These are phyloP conservation scores for Venturia asperata DNA, from an alignment of 2,329 filamentous ascomycete species.

Conservation along the genomic window DNA sequence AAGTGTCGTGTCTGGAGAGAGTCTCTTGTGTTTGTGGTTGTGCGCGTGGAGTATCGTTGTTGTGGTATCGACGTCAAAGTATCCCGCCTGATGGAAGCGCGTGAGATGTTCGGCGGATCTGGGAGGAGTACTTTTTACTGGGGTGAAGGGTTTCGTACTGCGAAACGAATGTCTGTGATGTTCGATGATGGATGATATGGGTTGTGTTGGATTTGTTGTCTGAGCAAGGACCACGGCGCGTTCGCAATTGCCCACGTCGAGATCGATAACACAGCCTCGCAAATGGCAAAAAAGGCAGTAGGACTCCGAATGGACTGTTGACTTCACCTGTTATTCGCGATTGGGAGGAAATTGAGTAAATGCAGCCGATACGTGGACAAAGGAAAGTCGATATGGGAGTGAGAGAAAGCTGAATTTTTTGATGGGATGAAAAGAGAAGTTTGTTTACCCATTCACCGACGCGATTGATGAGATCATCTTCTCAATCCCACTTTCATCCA, in stretches of 20 bases:
- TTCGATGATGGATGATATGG: neutral
- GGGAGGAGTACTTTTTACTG: neutral
- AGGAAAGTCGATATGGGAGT: neutral
- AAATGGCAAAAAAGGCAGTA: neutral
- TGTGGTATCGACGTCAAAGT: neutral
- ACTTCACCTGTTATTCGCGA: neutral
- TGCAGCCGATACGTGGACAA: neutral
- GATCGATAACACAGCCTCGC: slow-evolving; percentile 1
- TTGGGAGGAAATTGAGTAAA: neutral
- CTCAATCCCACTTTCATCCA: neutral
- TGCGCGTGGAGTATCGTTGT: slow-evolving; percentile 5
- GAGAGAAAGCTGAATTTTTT: neutral
- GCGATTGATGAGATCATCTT: neutral
- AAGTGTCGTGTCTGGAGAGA: neutral
- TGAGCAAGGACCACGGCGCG: slow-evolving; percentile 9
- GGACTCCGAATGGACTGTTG: neutral
- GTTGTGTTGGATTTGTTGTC: neutral
- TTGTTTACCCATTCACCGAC: neutral
- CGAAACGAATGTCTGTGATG: slow-evolving; percentile 10
- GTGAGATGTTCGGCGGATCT: slow-evolving; percentile 10
- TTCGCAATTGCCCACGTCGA: slow-evolving; percentile 4
- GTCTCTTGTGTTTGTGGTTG: neutral
- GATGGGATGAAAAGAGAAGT: neutral
- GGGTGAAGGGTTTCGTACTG: slow-evolving; percentile 5
- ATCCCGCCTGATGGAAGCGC: neutral